Base-by-base conservation (phyloP, 495 filamentous ascomycete genomes). In the Penicillium lagena region DNA sequence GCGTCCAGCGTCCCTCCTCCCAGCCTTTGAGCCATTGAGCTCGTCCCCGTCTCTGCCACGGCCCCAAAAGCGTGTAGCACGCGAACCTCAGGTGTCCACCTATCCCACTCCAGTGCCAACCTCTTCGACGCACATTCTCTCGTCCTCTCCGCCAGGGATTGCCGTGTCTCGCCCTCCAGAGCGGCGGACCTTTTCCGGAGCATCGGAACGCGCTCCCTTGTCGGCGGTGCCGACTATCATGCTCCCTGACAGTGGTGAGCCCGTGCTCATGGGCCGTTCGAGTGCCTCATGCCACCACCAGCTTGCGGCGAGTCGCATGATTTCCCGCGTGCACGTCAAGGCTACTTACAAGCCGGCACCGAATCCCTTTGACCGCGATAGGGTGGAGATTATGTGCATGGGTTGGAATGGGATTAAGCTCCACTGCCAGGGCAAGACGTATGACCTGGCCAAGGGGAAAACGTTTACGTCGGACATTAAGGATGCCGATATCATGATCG, bases 341-440 rank as follows among this genome's bases (percentile, higher is more conserved):
- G 90, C 90, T 45, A 76, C 80, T 28, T 98, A 93, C 62, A 80
- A 89, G 38, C 74, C 84, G 3, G 78, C 84, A 8, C 70, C 76
- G 7, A 77, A 78, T 27, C 68, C 76, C 7, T 71, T 80, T 48
- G 82, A 84, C 49, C 72, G 75, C 45, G 81, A 79, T 55, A 81
- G 80, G 64, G 77, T 97, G 39, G 85, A 89, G 62, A 83, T 98
- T 43, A 77, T 86, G 60, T 98, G 93, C 66, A 78, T 85, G 57
- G 93, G 93, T 12, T 96, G 91, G 90, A 98, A 98, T 64, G 91
- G 93, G 10, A 75, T 91, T 39, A 95, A 89, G 63, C 68, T 98
- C 45, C 90, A 95, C 66, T 96, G 87, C 67, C 85, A 90, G 64
- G 90, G 90, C 17, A 82, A 82, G 54, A 85, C 85, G 28, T 93